Evolutionary conservation across 2,329 filamentous ascomycete species (phyloP).

Genomic region (Xylariomycetidae sp.): DNA sequence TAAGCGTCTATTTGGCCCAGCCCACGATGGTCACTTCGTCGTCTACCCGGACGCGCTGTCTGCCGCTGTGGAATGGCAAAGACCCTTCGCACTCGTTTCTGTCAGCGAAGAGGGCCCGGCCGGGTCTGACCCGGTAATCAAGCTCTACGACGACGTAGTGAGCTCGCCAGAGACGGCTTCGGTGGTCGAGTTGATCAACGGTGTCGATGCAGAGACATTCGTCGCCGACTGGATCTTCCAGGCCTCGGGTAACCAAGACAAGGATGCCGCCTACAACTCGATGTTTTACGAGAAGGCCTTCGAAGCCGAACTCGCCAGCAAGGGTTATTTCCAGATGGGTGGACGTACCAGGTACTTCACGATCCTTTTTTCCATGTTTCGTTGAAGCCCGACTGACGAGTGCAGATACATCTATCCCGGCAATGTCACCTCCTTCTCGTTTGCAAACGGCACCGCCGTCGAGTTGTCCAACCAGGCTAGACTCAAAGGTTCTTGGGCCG

Average conservation of each 20-base stretch:
- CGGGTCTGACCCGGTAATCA: constrained; percentile 23
- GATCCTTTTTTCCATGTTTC: too few relatives aligned
- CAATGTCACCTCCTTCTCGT: constrained; percentile 32
- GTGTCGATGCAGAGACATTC: constrained; percentile 22
- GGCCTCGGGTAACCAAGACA: constrained; percentile 32
- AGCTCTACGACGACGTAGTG: constrained; percentile 30
- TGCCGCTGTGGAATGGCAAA: constrained; percentile 31
- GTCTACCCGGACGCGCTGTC: constrained; percentile 36
- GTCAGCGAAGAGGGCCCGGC: constrained; percentile 24
- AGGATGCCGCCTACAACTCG: constrained; percentile 36
- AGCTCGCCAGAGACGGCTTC: constrained; percentile 24
- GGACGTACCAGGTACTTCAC: constrained; percentile 29
- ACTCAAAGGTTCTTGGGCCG: constrained; percentile 29
- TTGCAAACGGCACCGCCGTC: constrained; percentile 33
- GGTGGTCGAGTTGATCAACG: constrained; percentile 25
- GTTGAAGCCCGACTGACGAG: constrained; percentile 8
- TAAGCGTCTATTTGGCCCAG: constrained; percentile 30
- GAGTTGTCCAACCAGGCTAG: constrained; percentile 29
- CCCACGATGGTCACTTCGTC: constrained; percentile 38
- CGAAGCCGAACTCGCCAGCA: constrained; percentile 23
- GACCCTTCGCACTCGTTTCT: constrained; percentile 24
- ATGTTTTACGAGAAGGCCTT: constrained; percentile 33
- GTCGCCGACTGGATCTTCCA: constrained; percentile 25
- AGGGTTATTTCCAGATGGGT: constrained; percentile 32
- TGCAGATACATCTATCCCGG: constrained; percentile 34